Percentiles rank a stretch among this genome's conserved stretches.
Evolutionary conservation across 225 moss, liverwort and hornwort species (phyloP).

Genomic region (Sphagnum tenellum): DNA sequence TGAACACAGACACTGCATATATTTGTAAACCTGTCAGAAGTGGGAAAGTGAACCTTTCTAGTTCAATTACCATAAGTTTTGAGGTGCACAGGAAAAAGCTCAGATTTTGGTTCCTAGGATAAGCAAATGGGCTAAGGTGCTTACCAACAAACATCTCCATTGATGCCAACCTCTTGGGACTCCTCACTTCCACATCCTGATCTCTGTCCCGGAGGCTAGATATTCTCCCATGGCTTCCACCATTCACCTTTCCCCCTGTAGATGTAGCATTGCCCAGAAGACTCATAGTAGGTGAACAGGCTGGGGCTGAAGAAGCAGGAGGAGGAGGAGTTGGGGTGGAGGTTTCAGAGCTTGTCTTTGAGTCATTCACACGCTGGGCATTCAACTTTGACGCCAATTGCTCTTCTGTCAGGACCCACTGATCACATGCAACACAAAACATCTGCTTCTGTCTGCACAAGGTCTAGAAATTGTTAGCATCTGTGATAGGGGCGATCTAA

Average conservation of each 20-base stretch:
- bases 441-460: constrained; percentile 49
- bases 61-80: too few species aligned
- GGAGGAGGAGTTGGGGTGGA: background rate
- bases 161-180: constrained; percentile 45
- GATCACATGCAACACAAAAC: constrained; percentile 71
- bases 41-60: too few species aligned
- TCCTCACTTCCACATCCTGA: constrained; percentile 28
- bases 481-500: background rate
- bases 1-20: too few species aligned
- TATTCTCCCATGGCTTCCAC: constrained; percentile 27
- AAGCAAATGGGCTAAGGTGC: background rate
- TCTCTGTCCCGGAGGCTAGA: constrained; percentile 40
- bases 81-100: too few species aligned
- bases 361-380: constrained; percentile 34
- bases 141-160: constrained; percentile 18
- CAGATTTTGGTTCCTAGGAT: too few species aligned
- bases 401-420: constrained; percentile 81
- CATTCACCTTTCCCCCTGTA: constrained; percentile 3
- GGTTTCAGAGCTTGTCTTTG: background rate
- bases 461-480: background rate
- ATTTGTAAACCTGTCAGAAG: too few species aligned
- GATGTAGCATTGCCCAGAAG: constrained; percentile 2
- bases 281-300: background rate
- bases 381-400: constrained; percentile 37
- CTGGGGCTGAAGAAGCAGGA: too few species aligned